These are phyloP conservation scores for Chytridiales sp. DNA, from an alignment of 371 early-diverging fungal genomes.

Conservation along the genomic window DNA sequence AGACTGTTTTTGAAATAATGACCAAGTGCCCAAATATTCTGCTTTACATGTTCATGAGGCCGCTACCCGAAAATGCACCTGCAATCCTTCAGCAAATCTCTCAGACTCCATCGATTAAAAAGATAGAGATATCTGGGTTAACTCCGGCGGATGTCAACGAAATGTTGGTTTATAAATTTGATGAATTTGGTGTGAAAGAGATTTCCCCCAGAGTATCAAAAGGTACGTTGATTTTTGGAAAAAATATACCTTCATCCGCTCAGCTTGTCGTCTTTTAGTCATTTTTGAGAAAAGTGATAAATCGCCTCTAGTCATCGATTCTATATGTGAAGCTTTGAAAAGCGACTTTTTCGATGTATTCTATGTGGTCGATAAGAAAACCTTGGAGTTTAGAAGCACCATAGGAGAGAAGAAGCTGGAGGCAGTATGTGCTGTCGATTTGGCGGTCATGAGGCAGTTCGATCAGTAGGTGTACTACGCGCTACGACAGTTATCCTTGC, in stretches of 20 bases:
- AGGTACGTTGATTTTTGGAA: neutral
- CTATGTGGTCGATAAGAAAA: neutral
- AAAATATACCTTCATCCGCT: neutral
- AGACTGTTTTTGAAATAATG: neutral
- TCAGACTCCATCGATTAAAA: neutral
- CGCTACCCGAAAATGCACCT: neutral
- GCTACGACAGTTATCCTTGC: too few species aligned
- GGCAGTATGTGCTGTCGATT: slow-evolving; percentile 1
- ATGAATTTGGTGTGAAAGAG: neutral
- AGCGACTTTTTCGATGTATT: neutral
- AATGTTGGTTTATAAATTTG: neutral
- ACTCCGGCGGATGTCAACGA: slow-evolving; percentile 1
- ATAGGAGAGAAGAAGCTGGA: neutral
- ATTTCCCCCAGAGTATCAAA: neutral
- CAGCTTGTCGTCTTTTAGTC: neutral
- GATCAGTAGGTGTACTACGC: too few species aligned
- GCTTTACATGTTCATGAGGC: slow-evolving; percentile 3
- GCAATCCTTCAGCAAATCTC: neutral
- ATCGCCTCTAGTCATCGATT: slow-evolving; percentile 5
- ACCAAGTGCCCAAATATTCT: neutral
- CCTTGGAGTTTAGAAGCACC: neutral
- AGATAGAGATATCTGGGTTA: neutral
- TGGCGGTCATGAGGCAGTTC: slow-evolving; percentile 6
- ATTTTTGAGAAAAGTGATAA: slow-evolving; percentile 5
- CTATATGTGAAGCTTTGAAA: slow-evolving; percentile 4